Conservation (phyloP, 345 rosid genomes). For the Clausena lansium region DNA sequence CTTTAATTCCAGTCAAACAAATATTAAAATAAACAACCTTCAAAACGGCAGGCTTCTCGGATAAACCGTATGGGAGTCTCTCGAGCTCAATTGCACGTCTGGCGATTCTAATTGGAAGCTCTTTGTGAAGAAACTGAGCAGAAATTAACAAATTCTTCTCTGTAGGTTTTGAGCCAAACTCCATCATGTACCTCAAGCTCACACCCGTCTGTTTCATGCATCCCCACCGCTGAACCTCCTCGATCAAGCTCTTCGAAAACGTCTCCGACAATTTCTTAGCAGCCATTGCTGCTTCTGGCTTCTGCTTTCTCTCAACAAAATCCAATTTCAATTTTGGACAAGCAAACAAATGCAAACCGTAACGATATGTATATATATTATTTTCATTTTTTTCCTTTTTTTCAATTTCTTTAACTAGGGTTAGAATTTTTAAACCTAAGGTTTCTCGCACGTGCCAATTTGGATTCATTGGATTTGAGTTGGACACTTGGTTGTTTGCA, state of each 20-base stretch:
- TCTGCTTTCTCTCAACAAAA: neutral
- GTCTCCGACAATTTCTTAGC: slow-evolving; percentile 59
- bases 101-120: slow-evolving; percentile 79
- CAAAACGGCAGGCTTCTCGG: slow-evolving; percentile 71
- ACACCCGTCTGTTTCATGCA: slow-evolving; percentile 94
- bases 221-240: slow-evolving; percentile 79
- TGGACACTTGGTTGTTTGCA: neutral
- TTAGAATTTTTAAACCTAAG: slow-evolving; percentile 11
- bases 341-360: neutral
- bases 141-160: slow-evolving; percentile 64
- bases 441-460: neutral
- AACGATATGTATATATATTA: too few species aligned
- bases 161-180: slow-evolving; percentile 75
- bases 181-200: slow-evolving; percentile 91
- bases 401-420: neutral
- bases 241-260: slow-evolving; percentile 61
- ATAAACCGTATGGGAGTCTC: slow-evolving; percentile 77
- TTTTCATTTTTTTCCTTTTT: neutral
- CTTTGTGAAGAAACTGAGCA: slow-evolving; percentile 89
- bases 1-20: neutral
- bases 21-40: slow-evolving; percentile 43
- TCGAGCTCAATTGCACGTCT: slow-evolving; percentile 82
- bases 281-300: slow-evolving; percentile 42
- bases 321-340: neutral
- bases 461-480: neutral